A percentile compares a stretch with the other conserved stretches of the same genome.
These are phyloP conservation scores for Populus tremula DNA, from an alignment of 345 rosid genomes.

Conservation along the genomic window DNA sequence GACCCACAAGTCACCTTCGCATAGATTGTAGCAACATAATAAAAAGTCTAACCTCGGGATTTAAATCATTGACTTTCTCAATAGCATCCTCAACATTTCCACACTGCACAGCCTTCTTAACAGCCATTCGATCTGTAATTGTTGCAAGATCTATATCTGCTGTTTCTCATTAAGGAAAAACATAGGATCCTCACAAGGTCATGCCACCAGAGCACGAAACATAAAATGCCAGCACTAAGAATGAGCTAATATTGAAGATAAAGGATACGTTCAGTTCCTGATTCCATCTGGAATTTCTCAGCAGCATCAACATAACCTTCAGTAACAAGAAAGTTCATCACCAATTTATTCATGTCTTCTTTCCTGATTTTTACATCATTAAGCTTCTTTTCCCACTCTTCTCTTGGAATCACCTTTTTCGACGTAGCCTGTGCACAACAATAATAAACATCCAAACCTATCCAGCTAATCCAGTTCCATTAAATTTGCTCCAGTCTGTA, in stretches of 20 bases:
- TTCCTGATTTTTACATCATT: slow-evolving; percentile 80
- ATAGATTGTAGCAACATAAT: not conserved
- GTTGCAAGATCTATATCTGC: slow-evolving; percentile 96
- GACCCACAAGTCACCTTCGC: not conserved
- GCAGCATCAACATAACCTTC: slow-evolving; percentile 98
- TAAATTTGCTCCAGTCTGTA: not conserved
- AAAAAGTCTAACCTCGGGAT: slow-evolving; percentile 63
- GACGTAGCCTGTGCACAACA: slow-evolving; percentile 46
- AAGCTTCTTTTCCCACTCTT: slow-evolving; percentile 93
- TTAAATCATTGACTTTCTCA: slow-evolving; percentile 89
- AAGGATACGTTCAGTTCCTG: slow-evolving; percentile 95
- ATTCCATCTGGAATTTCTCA: slow-evolving; percentile 80
- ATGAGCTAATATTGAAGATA: not conserved
- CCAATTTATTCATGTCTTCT: slow-evolving; percentile 93
- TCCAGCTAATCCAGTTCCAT: not conserved
- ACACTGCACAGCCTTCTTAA: slow-evolving; percentile 90
- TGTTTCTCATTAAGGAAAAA: slow-evolving; percentile 53
- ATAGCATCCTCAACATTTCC: slow-evolving; percentile 98
- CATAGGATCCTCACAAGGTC: not conserved
- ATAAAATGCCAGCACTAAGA: not conserved
- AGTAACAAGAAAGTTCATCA: slow-evolving; percentile 96
- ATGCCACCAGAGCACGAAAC: not conserved
- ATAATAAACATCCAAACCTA: not conserved
- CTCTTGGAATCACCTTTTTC: slow-evolving; percentile 69
- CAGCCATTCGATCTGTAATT: slow-evolving; percentile 92